Evolutionary conservation across 331 rosid genomes (phyloP).

Genomic region (Stylosanthes scabra): DNA sequence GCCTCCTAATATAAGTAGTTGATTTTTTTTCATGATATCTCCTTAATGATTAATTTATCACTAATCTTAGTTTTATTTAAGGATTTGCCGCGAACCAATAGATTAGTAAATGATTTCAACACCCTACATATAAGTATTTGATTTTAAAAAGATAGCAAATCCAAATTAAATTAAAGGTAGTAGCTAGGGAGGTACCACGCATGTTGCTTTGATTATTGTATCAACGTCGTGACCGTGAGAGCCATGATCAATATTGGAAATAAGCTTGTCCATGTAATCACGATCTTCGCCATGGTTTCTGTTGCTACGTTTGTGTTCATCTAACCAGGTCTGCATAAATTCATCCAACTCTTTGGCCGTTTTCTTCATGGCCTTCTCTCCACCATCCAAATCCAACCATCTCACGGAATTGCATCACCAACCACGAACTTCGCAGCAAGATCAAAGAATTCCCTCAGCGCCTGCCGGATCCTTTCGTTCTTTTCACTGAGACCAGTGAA

Average conservation of each 20-base stretch:
- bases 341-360: slow-evolving; percentile 40
- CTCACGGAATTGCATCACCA: slow-evolving; percentile 59
- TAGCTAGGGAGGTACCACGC: not conserved
- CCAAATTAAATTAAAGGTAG: not conserved
- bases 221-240: slow-evolving; percentile 36
- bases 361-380: slow-evolving; percentile 56
- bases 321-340: slow-evolving; percentile 20
- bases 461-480: slow-evolving; percentile 28
- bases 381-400: slow-evolving; percentile 72
- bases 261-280: slow-evolving; percentile 58
- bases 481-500: slow-evolving; percentile 14
- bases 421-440: slow-evolving; percentile 30
- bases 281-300: not conserved
- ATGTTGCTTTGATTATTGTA: slow-evolving; percentile 47
- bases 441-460: slow-evolving; percentile 32
- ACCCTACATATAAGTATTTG: too few species aligned
- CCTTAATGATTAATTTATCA: too few species aligned
- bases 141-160: too few species aligned
- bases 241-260: slow-evolving; percentile 22
- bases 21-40: too few species aligned
- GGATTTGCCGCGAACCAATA: too few species aligned
- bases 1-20: not conserved
- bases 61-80: too few species aligned
- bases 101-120: too few species aligned
- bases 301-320: slow-evolving; percentile 48